Percentiles rank a stretch among this genome's conserved stretches.
phyloP scores from a whole-genome alignment of 2,329 filamentous ascomycete species.

The Pseudogymnoascus sp. region DNA sequence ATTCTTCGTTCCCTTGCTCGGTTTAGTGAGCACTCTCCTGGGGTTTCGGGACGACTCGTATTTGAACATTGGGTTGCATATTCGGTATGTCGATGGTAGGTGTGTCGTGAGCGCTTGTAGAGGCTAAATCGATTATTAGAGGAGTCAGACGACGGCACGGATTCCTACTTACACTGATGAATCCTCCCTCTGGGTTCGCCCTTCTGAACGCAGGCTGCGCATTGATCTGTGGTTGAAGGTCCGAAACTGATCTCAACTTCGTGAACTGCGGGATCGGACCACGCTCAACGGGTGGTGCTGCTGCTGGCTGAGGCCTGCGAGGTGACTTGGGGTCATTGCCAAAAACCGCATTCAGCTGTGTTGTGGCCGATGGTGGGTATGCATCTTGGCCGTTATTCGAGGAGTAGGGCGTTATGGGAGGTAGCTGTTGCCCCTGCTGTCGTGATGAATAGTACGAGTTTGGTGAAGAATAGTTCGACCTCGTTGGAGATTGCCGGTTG shows the following conservation, averaged over 20 bases:
- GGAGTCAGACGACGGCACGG: slow-evolving; percentile 10
- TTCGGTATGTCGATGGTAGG: slow-evolving; percentile 89
- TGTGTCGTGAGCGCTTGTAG: slow-evolving; percentile 92
- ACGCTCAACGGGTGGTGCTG: slow-evolving; percentile 40
- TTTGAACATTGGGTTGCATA: slow-evolving; percentile 96
- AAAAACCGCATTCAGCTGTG: slow-evolving; percentile 63
- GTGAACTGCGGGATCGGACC: slow-evolving; percentile 82
- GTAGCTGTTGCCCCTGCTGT: slow-evolving; percentile 56
- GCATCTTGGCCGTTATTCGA: slow-evolving; percentile 51
- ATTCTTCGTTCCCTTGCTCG: slow-evolving; percentile 97
- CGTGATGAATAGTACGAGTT: slow-evolving; percentile 48
- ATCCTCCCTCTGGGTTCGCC: slow-evolving; percentile 93
- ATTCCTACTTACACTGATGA: slow-evolving; percentile 72
- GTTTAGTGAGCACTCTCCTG: slow-evolving; percentile 90
- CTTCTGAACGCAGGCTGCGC: slow-evolving; percentile 82
- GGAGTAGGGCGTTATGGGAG: slow-evolving; percentile 64
- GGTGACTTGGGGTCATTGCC: slow-evolving; percentile 51
- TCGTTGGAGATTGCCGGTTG: slow-evolving; percentile 71
- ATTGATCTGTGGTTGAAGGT: slow-evolving; percentile 78
- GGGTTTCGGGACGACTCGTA: slow-evolving; percentile 98
- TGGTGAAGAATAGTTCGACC: slow-evolving; percentile 52
- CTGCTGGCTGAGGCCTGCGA: slow-evolving; percentile 43
- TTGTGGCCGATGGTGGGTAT: slow-evolving; percentile 63
- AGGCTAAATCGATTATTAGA: slow-evolving; percentile 50
- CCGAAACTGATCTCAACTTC: slow-evolving; percentile 63